A percentile compares a stretch with the other conserved stretches of the same genome.
Conservation (phyloP, 306 rosid genomes). For the Abrus precatorius region DNA sequence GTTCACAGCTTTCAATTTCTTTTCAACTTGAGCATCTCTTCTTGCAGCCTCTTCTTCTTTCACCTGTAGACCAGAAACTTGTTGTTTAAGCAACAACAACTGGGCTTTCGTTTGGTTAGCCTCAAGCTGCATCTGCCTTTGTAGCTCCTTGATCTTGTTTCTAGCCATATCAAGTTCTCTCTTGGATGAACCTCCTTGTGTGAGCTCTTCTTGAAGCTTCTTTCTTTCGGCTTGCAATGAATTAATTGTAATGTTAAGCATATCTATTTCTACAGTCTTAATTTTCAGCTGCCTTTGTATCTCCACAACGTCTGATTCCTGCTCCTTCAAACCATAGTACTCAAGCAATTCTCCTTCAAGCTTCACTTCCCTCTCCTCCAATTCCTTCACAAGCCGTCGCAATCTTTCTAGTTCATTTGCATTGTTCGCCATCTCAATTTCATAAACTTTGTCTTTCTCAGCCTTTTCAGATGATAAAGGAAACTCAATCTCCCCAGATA, state of each 20-base stretch:
- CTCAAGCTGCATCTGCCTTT: slow-evolving; percentile 88
- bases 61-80: slow-evolving; percentile 79
- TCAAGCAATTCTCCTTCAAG: slow-evolving; percentile 92
- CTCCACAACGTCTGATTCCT: slow-evolving; percentile 75
- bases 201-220: slow-evolving; percentile 82
- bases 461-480: slow-evolving; percentile 59
- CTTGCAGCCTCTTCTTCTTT: slow-evolving; percentile 81
- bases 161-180: slow-evolving; percentile 86
- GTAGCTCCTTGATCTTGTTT: slow-evolving; percentile 90
- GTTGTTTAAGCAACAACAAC: slow-evolving; percentile 89
- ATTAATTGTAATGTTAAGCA: slow-evolving; percentile 83
- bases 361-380: slow-evolving; percentile 96
- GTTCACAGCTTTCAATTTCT: slow-evolving; percentile 77
- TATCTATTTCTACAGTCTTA: slow-evolving; percentile 75
- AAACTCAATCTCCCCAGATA: slow-evolving; percentile 89
- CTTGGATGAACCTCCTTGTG: slow-evolving; percentile 63
- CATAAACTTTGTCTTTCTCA: slow-evolving; percentile 69
- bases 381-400: slow-evolving; percentile 71
- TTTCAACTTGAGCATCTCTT: slow-evolving; percentile 79
- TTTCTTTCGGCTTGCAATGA: slow-evolving; percentile 89
- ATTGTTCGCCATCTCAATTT: slow-evolving; percentile 82
- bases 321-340: slow-evolving; percentile 87
- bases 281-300: slow-evolving; percentile 80
- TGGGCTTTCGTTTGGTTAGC: slow-evolving; percentile 91
- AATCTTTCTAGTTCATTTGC: slow-evolving; percentile 78